Evolutionary conservation across 1,139 yeast genomes (phyloP), one percentile per base, ranked within the genome.

Genomic region (Meyerozyma smithsonii): DNA sequence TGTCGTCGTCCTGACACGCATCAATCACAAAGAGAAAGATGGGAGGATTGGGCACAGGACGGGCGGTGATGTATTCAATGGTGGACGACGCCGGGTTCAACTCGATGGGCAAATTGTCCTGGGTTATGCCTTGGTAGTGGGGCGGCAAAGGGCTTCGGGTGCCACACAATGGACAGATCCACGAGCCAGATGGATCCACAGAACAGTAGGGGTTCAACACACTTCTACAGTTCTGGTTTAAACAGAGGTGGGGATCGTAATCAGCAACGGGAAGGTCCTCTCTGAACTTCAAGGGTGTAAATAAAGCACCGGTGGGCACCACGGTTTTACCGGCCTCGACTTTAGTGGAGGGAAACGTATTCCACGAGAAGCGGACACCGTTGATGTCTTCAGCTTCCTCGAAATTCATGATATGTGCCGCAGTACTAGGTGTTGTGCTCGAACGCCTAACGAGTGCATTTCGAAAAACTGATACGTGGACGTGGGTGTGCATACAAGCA

Each of bases 11-110:
- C 62, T 94, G 96, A 59, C 98, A 92, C 48, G 90, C 72, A 62
- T 92, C 99, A 51, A 92, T 82, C 26, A 89, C 94, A 59, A 88
- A 88, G 49, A 89, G 68, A 61, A 90, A 92, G 46, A 90, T 79
- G n/a, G 98, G 98, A 12, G 97, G 96, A 44, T 80, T 78, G 53
- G 81, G 87, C 16, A 85, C 94, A 3, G 97, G 96, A 58, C 95
- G 81, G 24, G 87, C 78, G 36, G 94, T 77, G 46, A 90, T 81
- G 61, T 94, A 92, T 66, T 92, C 99, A 47, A 90, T 84, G 16
- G 97, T 87, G n/a, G 95, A 79, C 48, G 86, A 75, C 39, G 73
- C 66, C 8, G 85, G 80, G 49, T 82, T 79, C 56, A 92, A 76
- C 67, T 94, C 98, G 48, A 86, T 71, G 32, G 98, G 98, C 57